Evolutionary conservation across 2,329 filamentous ascomycete species (phyloP).

Genomic region (Camillea tinctor): DNA sequence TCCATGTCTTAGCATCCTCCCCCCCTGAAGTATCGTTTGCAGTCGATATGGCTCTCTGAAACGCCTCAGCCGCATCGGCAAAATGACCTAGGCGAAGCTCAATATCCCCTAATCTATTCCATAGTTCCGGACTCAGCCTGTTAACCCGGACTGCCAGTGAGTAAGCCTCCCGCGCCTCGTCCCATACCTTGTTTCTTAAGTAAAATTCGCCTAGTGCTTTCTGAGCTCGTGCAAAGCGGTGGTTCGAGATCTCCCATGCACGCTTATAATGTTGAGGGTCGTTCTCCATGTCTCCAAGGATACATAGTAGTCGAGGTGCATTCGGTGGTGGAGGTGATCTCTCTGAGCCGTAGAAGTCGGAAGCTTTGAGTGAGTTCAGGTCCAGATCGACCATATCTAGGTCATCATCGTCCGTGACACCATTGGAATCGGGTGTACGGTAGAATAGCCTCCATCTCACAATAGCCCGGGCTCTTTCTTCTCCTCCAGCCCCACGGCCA

Average conservation of each 20-base stretch:
- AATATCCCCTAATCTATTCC: slow-evolving; percentile 90
- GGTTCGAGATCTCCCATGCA: slow-evolving; percentile 82
- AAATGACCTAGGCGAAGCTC: slow-evolving; percentile 75
- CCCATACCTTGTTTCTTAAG: slow-evolving; percentile 63
- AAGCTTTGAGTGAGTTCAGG: slow-evolving; percentile 53
- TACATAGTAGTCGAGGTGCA: slow-evolving; percentile 86
- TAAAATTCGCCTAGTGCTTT: slow-evolving; percentile 80
- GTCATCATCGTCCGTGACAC: slow-evolving; percentile 36
- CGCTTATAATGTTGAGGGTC: slow-evolving; percentile 74
- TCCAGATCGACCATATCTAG: slow-evolving; percentile 56
- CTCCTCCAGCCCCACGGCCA: slow-evolving; percentile 56
- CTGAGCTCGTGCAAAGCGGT: slow-evolving; percentile 83
- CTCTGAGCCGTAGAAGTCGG: slow-evolving; percentile 61
- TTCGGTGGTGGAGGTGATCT: slow-evolving; percentile 72
- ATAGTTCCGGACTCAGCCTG: slow-evolving; percentile 76
- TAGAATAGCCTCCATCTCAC: slow-evolving; percentile 78
- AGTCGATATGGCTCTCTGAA: slow-evolving; percentile 73
- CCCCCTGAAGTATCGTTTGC: slow-evolving; percentile 66
- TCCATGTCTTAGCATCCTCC: slow-evolving; percentile 89
- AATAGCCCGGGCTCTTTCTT: slow-evolving; percentile 77
- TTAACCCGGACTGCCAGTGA: slow-evolving; percentile 74
- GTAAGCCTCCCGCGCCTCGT: slow-evolving; percentile 75
- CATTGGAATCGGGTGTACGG: slow-evolving; percentile 34
- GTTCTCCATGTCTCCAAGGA: slow-evolving; percentile 84
- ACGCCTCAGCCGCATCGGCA: slow-evolving; percentile 77